Conservation (phyloP, 1,284 basidiomycete genomes). For the Leucoagaricus sp. region DNA sequence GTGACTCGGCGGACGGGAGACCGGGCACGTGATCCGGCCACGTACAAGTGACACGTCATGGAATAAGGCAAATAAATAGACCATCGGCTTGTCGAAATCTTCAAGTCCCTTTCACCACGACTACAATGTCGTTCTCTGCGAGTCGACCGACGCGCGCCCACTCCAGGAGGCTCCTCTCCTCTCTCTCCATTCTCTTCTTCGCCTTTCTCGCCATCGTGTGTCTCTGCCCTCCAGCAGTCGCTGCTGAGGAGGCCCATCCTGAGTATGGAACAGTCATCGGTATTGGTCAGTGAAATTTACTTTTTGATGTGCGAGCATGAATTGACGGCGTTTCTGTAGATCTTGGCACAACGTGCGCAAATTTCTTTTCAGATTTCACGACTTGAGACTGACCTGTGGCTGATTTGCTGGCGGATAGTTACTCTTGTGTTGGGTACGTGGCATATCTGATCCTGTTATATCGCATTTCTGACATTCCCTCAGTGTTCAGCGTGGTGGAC, state of each 20-base stretch:
- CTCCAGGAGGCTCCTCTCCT: constrained; percentile 59
- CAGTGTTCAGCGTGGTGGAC: constrained; percentile 90
- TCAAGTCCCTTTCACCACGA: constrained; percentile 21
- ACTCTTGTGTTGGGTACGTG: constrained; percentile 76
- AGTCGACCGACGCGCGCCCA: constrained; percentile 56
- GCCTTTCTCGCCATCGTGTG: constrained; percentile 65
- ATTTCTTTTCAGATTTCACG: not conserved
- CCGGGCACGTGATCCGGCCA: constrained; percentile 11
- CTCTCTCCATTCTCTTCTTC: constrained; percentile 65
- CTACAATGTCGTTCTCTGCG: constrained; percentile 43
- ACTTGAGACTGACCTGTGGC: constrained; percentile 22
- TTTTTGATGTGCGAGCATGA: not conserved
- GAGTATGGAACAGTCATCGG: constrained; percentile 95
- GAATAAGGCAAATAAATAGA: constrained; percentile 57
- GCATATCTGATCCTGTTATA: not conserved
- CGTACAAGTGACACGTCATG: constrained; percentile 96
- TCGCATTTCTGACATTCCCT: not conserved
- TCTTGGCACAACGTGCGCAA: constrained; percentile 75
- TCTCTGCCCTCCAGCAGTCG: constrained; percentile 57
- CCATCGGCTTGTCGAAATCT: constrained; percentile 7
- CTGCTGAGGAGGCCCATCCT: constrained; percentile 55
- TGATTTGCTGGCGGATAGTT: constrained; percentile 39
- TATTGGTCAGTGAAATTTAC: constrained; percentile 71
- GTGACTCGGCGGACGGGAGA: not conserved
- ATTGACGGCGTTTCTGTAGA: constrained; percentile 45